phyloP scores from a whole-genome alignment of 257 asterid genomes.

The Jacaranda mimosifolia region DNA sequence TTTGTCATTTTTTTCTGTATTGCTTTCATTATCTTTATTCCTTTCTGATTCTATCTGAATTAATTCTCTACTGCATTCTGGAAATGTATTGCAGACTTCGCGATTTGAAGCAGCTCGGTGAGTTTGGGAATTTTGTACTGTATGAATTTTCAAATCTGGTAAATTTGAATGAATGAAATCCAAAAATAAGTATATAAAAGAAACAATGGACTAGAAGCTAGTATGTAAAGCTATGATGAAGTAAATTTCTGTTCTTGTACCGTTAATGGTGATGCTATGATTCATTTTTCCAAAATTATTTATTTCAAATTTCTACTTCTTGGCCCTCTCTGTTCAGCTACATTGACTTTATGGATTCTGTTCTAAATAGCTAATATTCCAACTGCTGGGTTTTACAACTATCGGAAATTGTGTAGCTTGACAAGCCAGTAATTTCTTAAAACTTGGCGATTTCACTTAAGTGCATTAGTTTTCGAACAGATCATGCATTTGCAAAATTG shows the following conservation, averaged over 20 bases:
- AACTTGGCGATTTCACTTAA: neutral
- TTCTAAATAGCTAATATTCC: too few species aligned
- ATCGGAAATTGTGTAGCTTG: constrained; percentile 6
- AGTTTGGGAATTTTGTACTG: constrained; percentile 38
- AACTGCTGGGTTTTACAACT: neutral
- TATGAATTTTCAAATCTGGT: constrained; percentile 22
- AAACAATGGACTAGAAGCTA: neutral
- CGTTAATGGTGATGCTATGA: constrained; percentile 4
- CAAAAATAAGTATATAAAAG: neutral
- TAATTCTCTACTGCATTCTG: constrained; percentile 23
- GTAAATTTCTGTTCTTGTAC: neutral
- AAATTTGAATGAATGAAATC: constrained; percentile 9
- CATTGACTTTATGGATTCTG: too few species aligned
- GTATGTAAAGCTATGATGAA: constrained; percentile 17
- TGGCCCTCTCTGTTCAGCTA: too few species aligned
- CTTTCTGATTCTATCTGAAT: constrained; percentile 21
- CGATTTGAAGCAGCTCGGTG: constrained; percentile 97
- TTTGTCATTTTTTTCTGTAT: constrained; percentile 12
- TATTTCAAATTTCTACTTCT: neutral
- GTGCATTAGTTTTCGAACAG: neutral
- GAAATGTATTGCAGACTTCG: constrained; percentile 75
- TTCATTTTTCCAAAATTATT: neutral
- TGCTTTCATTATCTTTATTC: constrained; percentile 3
- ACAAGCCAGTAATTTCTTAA: neutral
- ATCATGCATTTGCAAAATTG: constrained; percentile 11